These are phyloP conservation scores for Phialophora tarda DNA, from an alignment of 2,329 filamentous ascomycete species.

Conservation along the genomic window DNA sequence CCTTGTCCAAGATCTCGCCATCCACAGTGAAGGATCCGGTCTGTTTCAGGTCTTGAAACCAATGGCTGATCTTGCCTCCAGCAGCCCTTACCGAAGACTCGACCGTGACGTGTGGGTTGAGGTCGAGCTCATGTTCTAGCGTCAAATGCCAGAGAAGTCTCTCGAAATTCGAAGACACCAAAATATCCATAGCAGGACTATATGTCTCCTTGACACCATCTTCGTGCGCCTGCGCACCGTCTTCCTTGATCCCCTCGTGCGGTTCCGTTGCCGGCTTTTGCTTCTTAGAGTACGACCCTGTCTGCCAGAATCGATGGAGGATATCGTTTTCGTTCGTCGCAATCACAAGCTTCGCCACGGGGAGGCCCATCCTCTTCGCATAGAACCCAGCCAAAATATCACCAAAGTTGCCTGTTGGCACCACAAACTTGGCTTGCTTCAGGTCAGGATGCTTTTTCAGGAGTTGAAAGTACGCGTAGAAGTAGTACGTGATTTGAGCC, in stretches of 20 bases:
- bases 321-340: conserved; percentile 99
- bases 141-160: conserved; percentile 91
- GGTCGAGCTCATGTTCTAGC: conserved; percentile 65
- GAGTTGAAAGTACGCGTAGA: conserved; percentile 89
- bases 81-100: conserved; percentile 33
- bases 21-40: conserved; percentile 84
- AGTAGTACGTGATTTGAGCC: conserved; percentile 97
- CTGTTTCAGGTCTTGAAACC: conserved; percentile 80
- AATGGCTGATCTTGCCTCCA: conserved; percentile 75
- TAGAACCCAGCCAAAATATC: conserved; percentile 91
- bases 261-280: conserved; percentile 51
- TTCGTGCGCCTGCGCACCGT: conserved; percentile 66
- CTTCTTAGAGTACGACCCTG: conserved; percentile 85
- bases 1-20: conserved; percentile 71
- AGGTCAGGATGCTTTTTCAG: conserved; percentile 57
- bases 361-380: conserved; percentile 82
- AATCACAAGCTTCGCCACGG: conserved; percentile 84
- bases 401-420: conserved; percentile 95
- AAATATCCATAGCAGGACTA: conserved; percentile 95
- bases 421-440: conserved; percentile 79
- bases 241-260: conserved; percentile 47
- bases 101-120: conserved; percentile 32
- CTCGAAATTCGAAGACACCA: conserved; percentile 97
- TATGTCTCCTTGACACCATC: conserved; percentile 88
- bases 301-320: conserved; percentile 91